Base-by-base conservation (phyloP, 2,329 filamentous ascomycete species). In the Pseudogymnoascus sp. region DNA sequence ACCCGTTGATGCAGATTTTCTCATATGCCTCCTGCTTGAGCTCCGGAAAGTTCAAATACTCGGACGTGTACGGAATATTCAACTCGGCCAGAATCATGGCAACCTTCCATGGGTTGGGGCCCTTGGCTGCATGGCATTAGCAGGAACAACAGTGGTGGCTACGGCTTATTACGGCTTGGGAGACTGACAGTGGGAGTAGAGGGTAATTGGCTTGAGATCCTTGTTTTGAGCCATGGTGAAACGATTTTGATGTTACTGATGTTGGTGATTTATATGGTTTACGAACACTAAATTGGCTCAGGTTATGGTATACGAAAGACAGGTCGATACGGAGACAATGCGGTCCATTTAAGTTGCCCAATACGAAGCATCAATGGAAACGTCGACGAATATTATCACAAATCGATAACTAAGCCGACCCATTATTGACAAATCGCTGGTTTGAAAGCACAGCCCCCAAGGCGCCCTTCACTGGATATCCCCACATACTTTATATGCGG, bases 1-100 rank as follows among this genome's bases (percentile, higher is more conserved):
- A 54, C 47, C 67, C 64, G 47, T 69, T 69, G 20, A 65, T 63
- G 57, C 68, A 68, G 47, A 68, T 54, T 7, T 41, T 50, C 39
- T 73, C 66, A 68, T 71, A 79, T 2, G 69, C 65, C 12, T 70
- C 67, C n/a, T 68, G 66, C 65, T 78, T 78, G 16, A 67, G n/a
- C 59, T 75, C 73, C 16, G 69, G 65, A 61, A 74, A 69, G 58
- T 70, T 47, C 47, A 54, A 32, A 18, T 18, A 54, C 9, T 54
- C 47, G 5, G 25, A 2, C 28, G 30, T 54, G 58, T 66, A 67
- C 0, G 59, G 30, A 12, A 70, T 38, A 2, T 58, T 43, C 9
- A 70, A 62, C 57, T 67, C 66, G n/a, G 68, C 63, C 39, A 69
- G 63, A 30, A 70, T 35, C 32, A 67, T 64, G 50, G 61, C 34